These are phyloP conservation scores for Prunella vulgaris DNA, from an alignment of 257 asterid species.

Conservation along the genomic window DNA sequence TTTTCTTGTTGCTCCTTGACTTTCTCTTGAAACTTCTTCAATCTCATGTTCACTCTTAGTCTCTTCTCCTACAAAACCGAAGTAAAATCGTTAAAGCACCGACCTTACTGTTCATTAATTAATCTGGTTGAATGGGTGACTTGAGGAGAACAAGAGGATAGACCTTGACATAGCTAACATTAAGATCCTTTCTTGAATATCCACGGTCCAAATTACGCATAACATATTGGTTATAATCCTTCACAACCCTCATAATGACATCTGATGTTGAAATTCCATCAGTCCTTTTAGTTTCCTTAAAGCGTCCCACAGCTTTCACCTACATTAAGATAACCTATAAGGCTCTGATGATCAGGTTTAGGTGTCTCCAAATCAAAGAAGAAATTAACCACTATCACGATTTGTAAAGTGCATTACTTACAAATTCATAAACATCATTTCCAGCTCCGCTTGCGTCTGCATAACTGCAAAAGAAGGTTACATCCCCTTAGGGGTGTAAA, in stretches of 20 bases:
- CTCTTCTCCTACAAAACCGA: conserved; percentile 52
- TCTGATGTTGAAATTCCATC: conserved; percentile 78
- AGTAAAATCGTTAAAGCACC: conserved; percentile 14
- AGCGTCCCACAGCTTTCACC: conserved; percentile 59
- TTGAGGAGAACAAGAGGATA: conserved; percentile 3
- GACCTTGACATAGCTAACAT: conserved; percentile 67
- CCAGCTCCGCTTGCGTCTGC: conserved; percentile 46
- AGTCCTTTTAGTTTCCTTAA: conserved; percentile 66
- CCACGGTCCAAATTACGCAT: conserved; percentile 82
- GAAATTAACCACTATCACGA: neutral
- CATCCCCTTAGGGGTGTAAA: conserved; percentile 21
- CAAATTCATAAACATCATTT: conserved; percentile 51
- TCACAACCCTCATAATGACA: conserved; percentile 69
- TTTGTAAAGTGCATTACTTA: conserved; percentile 17
- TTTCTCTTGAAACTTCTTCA: conserved; percentile 62
- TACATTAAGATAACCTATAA: conserved; percentile 22
- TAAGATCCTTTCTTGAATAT: conserved; percentile 68
- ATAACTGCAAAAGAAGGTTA: conserved; percentile 33
- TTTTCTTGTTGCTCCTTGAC: conserved; percentile 78
- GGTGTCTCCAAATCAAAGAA: neutral
- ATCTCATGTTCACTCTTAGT: conserved; percentile 62
- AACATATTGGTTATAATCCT: conserved; percentile 72
- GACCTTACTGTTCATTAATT: neutral
- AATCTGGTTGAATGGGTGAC: neutral
- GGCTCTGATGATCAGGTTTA: neutral